Evolutionary conservation across 495 filamentous ascomycete species (phyloP).

Genomic region (Hypoxylon subgilvum): DNA sequence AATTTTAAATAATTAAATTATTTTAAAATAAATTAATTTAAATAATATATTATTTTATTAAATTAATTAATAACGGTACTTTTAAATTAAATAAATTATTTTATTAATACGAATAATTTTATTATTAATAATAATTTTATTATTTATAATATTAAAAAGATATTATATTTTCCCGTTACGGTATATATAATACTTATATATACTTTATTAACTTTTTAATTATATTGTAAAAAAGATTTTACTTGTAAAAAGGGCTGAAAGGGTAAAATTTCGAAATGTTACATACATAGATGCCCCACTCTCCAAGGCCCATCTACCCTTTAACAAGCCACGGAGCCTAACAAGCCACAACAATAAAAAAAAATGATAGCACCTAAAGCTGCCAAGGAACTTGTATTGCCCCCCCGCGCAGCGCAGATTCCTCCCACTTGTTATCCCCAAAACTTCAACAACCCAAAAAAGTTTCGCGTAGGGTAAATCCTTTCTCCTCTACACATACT

Average conservation of each 20-base stretch:
- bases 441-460: slow-evolving; percentile 12
- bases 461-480: slow-evolving; percentile 15
- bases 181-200: not conserved
- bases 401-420: slow-evolving; percentile 16
- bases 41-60: not conserved
- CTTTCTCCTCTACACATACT: slow-evolving; percentile 6
- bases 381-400: slow-evolving; percentile 15
- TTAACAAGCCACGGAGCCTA: not conserved
- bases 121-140: not conserved
- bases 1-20: not conserved
- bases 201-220: not conserved
- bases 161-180: not conserved
- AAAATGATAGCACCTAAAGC: too few relatives aligned
- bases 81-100: not conserved
- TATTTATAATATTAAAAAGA: not conserved
- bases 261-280: too few relatives aligned
- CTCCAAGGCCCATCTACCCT: slow-evolving; percentile 13
- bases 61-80: not conserved
- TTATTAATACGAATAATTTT: not conserved
- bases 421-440: slow-evolving; percentile 9
- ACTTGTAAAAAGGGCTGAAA: slow-evolving; percentile 27
- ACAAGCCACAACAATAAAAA: slow-evolving; percentile 14
- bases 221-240: slow-evolving; percentile 12
- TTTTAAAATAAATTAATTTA: not conserved
- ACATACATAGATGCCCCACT: too few relatives aligned